Evolutionary conservation across 306 rosid genomes (phyloP), one percentile per base, ranked within the genome.

Genomic region (Lotus japonicus): DNA sequence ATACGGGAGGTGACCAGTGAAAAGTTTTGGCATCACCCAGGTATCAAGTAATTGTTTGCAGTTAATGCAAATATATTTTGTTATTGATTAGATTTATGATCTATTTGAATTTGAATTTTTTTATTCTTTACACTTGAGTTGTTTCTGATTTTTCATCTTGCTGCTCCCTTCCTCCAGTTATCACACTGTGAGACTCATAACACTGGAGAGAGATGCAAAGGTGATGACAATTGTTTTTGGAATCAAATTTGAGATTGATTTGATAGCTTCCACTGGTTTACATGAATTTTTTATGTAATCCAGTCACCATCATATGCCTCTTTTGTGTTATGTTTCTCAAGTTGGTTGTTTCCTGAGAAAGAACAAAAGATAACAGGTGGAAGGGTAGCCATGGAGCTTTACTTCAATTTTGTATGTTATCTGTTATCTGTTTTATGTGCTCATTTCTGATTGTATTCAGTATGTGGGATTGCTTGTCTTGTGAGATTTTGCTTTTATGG

Each of bases 11-110:
- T 94, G 59, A 94, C 97, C 51, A 94, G 85, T 23, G 99, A 88
- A 74, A 94, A 90, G 86, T 90, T 94, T 82, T 94, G 99, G 97
- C 97, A 86, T 69, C 91, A 87, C 58, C 97, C 97, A 86, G 99
- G 99, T 94, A 86, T 66, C 65, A 49, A 77, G 12, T 66, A 61
- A 38, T 44, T 21, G 53, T 9, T 71, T 58, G 54, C 43, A 5
- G 3, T 41, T 44, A 42, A 9, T 51, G 53, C 41, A 33, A 19
- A 61, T 63, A 17, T 67, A 12, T 68, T 42, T n/a, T 69, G 68
- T 33, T 55, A 36, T 58, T 72, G 41, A 52, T 13, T 21, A 73
- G 21, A 13, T 64, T 55, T 50, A 44, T 57, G 39, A 49, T 76
- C 59, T 55, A 14, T 17, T 42, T 72, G 36, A 36, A 54, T 78